Evolutionary conservation across 208 protist species (phyloP), one percentile per base, ranked within the genome.

Genomic region (Wallacemonas sp.): DNA sequence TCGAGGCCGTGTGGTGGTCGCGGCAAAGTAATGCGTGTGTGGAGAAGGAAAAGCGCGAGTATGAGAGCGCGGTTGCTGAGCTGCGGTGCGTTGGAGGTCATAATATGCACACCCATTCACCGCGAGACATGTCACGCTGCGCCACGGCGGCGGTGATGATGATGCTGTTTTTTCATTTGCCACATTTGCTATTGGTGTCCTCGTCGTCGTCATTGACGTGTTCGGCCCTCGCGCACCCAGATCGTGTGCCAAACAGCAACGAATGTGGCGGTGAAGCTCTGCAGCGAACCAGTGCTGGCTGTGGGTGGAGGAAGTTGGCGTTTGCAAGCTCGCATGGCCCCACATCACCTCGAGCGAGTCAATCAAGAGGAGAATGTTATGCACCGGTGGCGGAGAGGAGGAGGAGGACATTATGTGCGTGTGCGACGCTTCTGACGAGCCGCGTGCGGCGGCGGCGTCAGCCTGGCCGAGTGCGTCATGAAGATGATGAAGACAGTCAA

Each of bases 191-290:
- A n/a, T n/a, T n/a, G n/a, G n/a, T n/a, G n/a, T n/a, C n/a, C n/a
- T n/a, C n/a, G n/a, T n/a, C n/a, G n/a, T n/a, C n/a, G n/a, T n/a
- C n/a, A n/a, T n/a, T n/a, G n/a, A n/a, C n/a, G n/a, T n/a, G n/a
- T n/a, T 61, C 61, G 28, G 62, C 68, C 19, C 44, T 26, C 36
- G 9, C 1, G 56, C 21, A n/a, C 19, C 22, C 0, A 56, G 49
- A 45, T 44, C 58, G 51, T 21, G 62, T 0, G 55, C 21, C 44
- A 80, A 36, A 22, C 72, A 77, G 17, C 49, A 33, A 15, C 79
- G 79, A 31, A 86, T 31, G 1, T 62, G 69, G 0, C 80, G 64
- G 15, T 75, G 73, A 26, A 86, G 66, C 64, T 86, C 75, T 15
- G 27, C 51, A 15, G 77, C 53, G 30, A 73, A 86, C 68, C 62